Percentiles rank a stretch among this genome's conserved stretches.
These are phyloP conservation scores for Eremothecium sinecaudum DNA, from an alignment of 1,139 yeast species.

Conservation along the genomic window DNA sequence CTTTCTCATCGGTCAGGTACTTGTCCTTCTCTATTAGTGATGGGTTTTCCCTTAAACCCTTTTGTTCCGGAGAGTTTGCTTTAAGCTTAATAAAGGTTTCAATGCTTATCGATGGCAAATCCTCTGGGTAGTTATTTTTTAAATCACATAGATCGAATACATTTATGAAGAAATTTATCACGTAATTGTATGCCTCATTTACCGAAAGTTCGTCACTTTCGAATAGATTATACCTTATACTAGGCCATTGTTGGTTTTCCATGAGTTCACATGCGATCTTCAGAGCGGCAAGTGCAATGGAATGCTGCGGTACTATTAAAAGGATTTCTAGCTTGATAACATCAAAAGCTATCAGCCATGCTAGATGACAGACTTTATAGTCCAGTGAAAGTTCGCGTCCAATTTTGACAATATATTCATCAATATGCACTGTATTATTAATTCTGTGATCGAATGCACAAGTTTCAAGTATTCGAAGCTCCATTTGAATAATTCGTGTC, in stretches of 20 bases:
- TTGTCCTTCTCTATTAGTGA: constrained; percentile 23
- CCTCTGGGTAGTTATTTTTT: constrained; percentile 19
- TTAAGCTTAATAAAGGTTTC: constrained; percentile 45
- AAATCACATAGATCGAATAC: constrained; percentile 37
- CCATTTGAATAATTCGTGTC: constrained; percentile 46
- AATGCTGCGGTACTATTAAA: constrained; percentile 68
- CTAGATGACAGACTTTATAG: constrained; percentile 40
- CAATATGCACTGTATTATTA: constrained; percentile 39
- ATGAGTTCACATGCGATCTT: constrained; percentile 40
- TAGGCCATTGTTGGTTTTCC: constrained; percentile 16
- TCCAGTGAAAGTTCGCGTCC: constrained; percentile 46
- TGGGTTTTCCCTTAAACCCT: constrained; percentile 34
- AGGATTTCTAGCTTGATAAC: constrained; percentile 63
- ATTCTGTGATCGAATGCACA: constrained; percentile 67
- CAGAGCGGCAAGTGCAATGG: constrained; percentile 63
- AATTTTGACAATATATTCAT: constrained; percentile 60
- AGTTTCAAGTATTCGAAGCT: constrained; percentile 65
- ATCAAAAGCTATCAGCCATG: constrained; percentile 75
- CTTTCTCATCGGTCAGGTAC: constrained; percentile 26
- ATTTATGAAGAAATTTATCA: constrained; percentile 54
- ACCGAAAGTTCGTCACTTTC: constrained; percentile 45
- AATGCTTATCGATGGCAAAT: constrained; percentile 19
- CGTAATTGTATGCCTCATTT: constrained; percentile 50
- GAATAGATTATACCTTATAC: constrained; percentile 32
- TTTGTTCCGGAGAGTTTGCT: constrained; percentile 39